Evolutionary conservation across 371 early-diverging fungal genomes (phyloP).

Genomic region (Batkoa obscura): DNA sequence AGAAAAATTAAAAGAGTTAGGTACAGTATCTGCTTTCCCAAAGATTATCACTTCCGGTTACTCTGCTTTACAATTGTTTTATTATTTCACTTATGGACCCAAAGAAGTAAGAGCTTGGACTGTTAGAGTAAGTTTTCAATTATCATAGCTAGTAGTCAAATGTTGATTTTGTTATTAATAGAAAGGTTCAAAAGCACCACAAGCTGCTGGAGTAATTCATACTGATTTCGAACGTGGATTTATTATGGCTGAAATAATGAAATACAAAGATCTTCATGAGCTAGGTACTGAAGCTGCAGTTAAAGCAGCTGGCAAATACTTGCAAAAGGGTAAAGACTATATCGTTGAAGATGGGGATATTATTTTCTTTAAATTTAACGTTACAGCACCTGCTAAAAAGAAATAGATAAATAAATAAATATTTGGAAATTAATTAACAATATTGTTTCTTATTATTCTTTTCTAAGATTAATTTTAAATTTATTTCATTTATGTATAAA

Average conservation of each 20-base stretch:
- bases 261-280: constrained; percentile 47
- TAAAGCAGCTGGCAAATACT: constrained; percentile 57
- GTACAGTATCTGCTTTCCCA: constrained; percentile 31
- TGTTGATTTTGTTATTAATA: constrained; percentile 8
- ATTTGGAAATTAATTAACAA: no score
- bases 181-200: constrained; percentile 68
- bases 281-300: constrained; percentile 47
- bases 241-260: constrained; percentile 83
- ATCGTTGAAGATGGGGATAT: constrained; percentile 53
- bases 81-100: constrained; percentile 80
- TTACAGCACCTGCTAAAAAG: constrained; percentile 19
- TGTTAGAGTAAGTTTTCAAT: constrained; percentile 20
- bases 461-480: no score
- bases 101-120: constrained; percentile 78
- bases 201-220: constrained; percentile 78
- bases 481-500: no score
- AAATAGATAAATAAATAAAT: not conserved
- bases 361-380: constrained; percentile 23
- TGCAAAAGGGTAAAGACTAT: constrained; percentile 54
- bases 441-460: no score
- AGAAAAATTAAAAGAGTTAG: constrained; percentile 16
- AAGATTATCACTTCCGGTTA: constrained; percentile 74
- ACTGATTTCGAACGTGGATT: constrained; percentile 83
- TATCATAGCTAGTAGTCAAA: not conserved
- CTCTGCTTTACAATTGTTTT: constrained; percentile 61